Evolutionary conservation across 768 basidiomycete genomes (phyloP).

Genomic region (Grammothele lineata): DNA sequence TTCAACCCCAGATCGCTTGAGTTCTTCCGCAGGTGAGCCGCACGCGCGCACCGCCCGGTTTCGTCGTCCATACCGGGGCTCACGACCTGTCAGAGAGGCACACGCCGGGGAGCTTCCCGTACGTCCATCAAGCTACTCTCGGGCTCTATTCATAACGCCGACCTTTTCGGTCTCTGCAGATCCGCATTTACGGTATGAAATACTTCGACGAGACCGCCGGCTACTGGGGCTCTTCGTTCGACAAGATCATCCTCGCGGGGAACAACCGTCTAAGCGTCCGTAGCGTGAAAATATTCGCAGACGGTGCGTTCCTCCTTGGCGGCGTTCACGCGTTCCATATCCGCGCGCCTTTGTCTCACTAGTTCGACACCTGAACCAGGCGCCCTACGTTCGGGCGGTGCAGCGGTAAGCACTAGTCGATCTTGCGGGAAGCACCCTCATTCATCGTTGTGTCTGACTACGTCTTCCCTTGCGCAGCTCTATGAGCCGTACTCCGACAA

Average conservation of each 20-base stretch:
- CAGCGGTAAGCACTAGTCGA: slow-evolving; percentile 58
- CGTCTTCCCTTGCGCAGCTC: slow-evolving; percentile 38
- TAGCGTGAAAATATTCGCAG: slow-evolving; percentile 77
- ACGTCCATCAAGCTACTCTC: background rate
- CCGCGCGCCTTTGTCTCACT: background rate
- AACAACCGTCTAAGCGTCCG: slow-evolving; percentile 66
- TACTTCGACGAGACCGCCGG: slow-evolving; percentile 60
- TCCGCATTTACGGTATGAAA: slow-evolving; percentile 76
- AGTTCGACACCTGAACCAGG: slow-evolving; percentile 37
- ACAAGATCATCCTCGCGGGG: slow-evolving; percentile 50
- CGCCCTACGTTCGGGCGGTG: slow-evolving; percentile 85
- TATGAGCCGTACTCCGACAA: slow-evolving; percentile 82
- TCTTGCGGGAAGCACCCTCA: background rate
- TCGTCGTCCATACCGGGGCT: too few species aligned
- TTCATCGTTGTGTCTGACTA: background rate
- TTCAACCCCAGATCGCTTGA: slow-evolving; percentile 62
- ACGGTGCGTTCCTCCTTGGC: slow-evolving; percentile 38
- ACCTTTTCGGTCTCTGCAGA: slow-evolving; percentile 31
- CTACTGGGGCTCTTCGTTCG: slow-evolving; percentile 70
- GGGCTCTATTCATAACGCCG: background rate
- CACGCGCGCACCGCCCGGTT: too few species aligned
- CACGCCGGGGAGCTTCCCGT: slow-evolving; percentile 13
- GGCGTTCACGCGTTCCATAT: background rate
- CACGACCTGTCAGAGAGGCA: slow-evolving; percentile 4
- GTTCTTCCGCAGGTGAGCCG: slow-evolving; percentile 62